These are phyloP conservation scores for Termitomyces sp. DNA, from an alignment of 768 basidiomycete species.

Conservation along the genomic window DNA sequence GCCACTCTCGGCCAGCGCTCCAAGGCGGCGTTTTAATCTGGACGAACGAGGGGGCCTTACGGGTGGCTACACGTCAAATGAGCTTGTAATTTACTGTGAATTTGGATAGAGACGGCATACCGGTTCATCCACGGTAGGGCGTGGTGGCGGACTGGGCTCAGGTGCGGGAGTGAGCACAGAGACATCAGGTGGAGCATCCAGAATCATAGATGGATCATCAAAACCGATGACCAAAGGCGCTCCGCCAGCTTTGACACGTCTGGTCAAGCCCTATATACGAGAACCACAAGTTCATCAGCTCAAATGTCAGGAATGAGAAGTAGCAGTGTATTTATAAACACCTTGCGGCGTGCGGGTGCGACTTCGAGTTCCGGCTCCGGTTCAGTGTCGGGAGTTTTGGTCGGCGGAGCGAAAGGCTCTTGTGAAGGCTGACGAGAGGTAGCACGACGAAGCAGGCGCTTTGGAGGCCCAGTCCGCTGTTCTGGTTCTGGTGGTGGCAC, in stretches of 20 bases:
- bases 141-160: conserved; percentile 13
- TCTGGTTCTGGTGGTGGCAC: conserved; percentile 22
- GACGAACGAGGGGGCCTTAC: conserved; percentile 29
- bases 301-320: background rate
- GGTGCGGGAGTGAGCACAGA: conserved; percentile 3
- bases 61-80: conserved; percentile 27
- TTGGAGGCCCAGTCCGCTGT: conserved; percentile 9
- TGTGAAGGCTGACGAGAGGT: conserved; percentile 35
- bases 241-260: conserved; percentile 31
- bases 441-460: conserved; percentile 29
- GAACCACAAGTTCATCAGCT: background rate
- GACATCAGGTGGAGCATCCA: conserved; percentile 25
- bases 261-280: conserved; percentile 31
- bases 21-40: conserved; percentile 52
- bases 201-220: conserved; percentile 36
- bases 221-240: conserved; percentile 34
- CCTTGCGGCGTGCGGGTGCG: conserved; percentile 23
- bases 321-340: conserved; percentile 7
- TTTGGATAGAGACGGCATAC: conserved; percentile 6
- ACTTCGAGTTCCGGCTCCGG: conserved; percentile 12
- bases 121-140: conserved; percentile 15
- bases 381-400: conserved; percentile 9
- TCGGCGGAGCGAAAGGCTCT: conserved; percentile 20
- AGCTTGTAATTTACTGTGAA: background rate
- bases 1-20: conserved; percentile 19